phyloP scores from a whole-genome alignment of 208 protist genomes.

The Crithidia mellificae region DNA sequence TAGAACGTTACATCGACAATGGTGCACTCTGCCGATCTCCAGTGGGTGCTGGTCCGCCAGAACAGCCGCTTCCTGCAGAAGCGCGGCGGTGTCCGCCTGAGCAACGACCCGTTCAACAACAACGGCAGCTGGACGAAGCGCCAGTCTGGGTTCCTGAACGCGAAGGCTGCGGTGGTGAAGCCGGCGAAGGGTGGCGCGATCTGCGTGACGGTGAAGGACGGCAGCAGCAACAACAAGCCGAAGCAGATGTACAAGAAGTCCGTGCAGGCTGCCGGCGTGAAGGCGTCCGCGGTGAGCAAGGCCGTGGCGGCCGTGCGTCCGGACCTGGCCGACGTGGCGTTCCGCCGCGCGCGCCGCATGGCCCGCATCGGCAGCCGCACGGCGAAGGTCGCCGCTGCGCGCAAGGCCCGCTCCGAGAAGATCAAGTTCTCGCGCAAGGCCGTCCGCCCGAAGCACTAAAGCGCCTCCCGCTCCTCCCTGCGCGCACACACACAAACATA shows the following conservation, averaged over 20 bases:
- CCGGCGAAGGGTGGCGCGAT: constrained; percentile 66
- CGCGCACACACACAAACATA: background rate
- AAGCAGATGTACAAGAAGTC: constrained; percentile 76
- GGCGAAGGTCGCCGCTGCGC: constrained; percentile 63
- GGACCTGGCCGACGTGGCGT: constrained; percentile 76
- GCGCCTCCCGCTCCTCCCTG: background rate
- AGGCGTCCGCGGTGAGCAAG: constrained; percentile 70
- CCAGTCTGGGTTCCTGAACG: constrained; percentile 78
- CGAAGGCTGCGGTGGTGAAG: constrained; percentile 74
- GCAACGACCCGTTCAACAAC: constrained; percentile 89
- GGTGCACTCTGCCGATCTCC: constrained; percentile 86
- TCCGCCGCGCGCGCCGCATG: constrained; percentile 81
- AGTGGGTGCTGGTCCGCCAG: constrained; percentile 81
- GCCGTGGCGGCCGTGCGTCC: constrained; percentile 76
- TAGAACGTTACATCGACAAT: constrained; percentile 40
- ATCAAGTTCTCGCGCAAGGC: constrained; percentile 74
- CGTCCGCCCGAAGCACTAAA: constrained; percentile 70
- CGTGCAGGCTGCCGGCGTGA: constrained; percentile 68
- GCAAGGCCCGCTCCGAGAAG: constrained; percentile 82
- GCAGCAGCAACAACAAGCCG: constrained; percentile 75
- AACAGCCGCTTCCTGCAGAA: constrained; percentile 89
- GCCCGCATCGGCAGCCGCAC: constrained; percentile 60
- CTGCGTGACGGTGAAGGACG: constrained; percentile 71
- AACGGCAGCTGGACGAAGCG: constrained; percentile 89
- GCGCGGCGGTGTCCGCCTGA: constrained; percentile 77